Conservation (phyloP, 768 basidiomycete species). For the Mycena epipterygia region DNA sequence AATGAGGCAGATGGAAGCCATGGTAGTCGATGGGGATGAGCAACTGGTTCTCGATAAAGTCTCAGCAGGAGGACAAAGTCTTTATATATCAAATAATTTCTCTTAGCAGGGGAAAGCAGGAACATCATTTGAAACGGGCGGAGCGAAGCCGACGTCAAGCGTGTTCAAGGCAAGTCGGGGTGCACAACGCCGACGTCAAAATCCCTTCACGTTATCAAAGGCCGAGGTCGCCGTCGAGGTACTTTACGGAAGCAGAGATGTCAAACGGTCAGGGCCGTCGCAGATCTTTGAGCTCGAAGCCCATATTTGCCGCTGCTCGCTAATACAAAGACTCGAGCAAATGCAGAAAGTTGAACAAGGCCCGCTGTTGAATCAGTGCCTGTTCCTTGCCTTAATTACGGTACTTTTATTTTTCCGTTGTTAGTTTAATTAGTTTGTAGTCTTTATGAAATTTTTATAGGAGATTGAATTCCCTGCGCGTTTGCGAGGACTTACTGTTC, state of each 20-base stretch:
- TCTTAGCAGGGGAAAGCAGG: constrained; percentile 1
- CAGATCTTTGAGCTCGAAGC: constrained; percentile 5
- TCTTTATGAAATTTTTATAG: no score
- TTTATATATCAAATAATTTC: constrained; percentile 9
- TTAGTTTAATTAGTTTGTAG: no score
- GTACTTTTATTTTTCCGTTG: no score
- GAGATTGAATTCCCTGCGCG: no score
- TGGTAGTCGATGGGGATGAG: constrained; percentile 9
- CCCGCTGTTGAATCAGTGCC: constrained; percentile 3
- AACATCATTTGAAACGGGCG: constrained; percentile 15
- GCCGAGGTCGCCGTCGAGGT: constrained; percentile 5
- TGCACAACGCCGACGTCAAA: constrained; percentile 2
- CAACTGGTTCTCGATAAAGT: constrained; percentile 2
- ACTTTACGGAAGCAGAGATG: constrained; percentile 3
- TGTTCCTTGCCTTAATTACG: no score
- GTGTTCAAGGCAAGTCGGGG: constrained; percentile 7
- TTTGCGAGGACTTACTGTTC: no score
- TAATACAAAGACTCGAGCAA: constrained; percentile 5
- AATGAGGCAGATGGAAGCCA: constrained; percentile 6
- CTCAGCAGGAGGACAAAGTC: constrained; percentile 2
- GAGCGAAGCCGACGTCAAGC: not conserved
- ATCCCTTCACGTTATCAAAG: constrained; percentile 6
- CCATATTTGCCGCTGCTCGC: constrained; percentile 4
- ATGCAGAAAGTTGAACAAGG: constrained; percentile 6
- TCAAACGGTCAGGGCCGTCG: constrained; percentile 10